These are phyloP conservation scores for Penicillium verhagenii DNA, from an alignment of 495 filamentous ascomycete genomes.

Conservation along the genomic window DNA sequence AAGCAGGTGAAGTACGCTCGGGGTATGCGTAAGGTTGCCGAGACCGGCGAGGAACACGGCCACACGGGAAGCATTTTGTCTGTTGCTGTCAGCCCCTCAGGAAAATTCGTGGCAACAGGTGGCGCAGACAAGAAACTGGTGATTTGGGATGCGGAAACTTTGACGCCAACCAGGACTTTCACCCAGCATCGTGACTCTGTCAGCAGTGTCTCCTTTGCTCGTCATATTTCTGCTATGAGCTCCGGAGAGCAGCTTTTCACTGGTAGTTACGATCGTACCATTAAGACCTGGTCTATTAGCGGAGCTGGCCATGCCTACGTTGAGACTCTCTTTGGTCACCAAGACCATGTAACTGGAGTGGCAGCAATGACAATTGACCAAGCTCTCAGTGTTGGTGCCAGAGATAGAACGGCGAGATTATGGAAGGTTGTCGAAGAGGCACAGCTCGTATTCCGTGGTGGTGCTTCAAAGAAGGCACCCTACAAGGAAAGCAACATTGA, in stretches of 20 bases:
- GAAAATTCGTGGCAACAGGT: slow-evolving; percentile 88
- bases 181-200: slow-evolving; percentile 89
- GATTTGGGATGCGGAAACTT: slow-evolving; percentile 76
- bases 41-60: slow-evolving; percentile 64
- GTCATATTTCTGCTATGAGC: slow-evolving; percentile 62
- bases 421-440: slow-evolving; percentile 98
- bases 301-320: slow-evolving; percentile 68
- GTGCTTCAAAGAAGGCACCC: slow-evolving; percentile 50
- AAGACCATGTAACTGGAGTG: slow-evolving; percentile 82
- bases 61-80: slow-evolving; percentile 75
- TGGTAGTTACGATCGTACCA: slow-evolving; percentile 80
- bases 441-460: slow-evolving; percentile 91
- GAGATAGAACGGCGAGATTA: slow-evolving; percentile 88
- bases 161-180: slow-evolving; percentile 79
- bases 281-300: slow-evolving; percentile 80
- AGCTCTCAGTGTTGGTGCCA: slow-evolving; percentile 83
- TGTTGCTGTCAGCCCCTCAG: slow-evolving; percentile 82
- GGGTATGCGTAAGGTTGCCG: slow-evolving; percentile 61
- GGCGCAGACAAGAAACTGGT: slow-evolving; percentile 78
- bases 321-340: slow-evolving; percentile 94
- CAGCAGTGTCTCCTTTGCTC: slow-evolving; percentile 77
- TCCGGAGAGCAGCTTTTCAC: slow-evolving; percentile 83
- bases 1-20: slow-evolving; percentile 64
- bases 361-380: slow-evolving; percentile 80
- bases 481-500: slow-evolving; percentile 86